A percentile compares a stretch with the other conserved stretches of the same genome.
Conservation (phyloP, 2,329 filamentous ascomycete species). For the Scedosporium apiospermum region DNA sequence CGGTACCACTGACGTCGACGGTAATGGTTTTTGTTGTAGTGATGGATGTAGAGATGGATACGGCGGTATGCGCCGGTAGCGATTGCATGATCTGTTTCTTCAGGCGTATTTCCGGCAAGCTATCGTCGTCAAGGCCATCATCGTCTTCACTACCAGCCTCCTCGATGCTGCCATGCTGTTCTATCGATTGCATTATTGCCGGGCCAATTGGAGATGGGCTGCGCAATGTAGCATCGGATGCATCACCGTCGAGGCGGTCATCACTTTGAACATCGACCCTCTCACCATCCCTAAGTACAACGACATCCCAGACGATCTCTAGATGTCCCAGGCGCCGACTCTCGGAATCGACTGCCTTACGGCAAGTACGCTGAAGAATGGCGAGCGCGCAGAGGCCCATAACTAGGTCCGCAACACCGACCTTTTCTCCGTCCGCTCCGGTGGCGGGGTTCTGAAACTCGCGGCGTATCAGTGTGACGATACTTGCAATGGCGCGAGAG, state of each 20-base stretch:
- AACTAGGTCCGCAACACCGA: slow-evolving; percentile 52
- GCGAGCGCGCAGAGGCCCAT: slow-evolving; percentile 51
- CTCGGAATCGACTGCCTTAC: slow-evolving; percentile 40
- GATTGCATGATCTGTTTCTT: slow-evolving; percentile 46
- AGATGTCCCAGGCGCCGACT: slow-evolving; percentile 35
- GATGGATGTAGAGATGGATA: slow-evolving; percentile 50
- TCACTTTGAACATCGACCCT: slow-evolving; percentile 44
- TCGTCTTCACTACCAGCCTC: slow-evolving; percentile 26
- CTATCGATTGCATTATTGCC: slow-evolving; percentile 12
- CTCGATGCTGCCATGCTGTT: slow-evolving; percentile 20
- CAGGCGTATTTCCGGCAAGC: slow-evolving; percentile 26
- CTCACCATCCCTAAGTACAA: slow-evolving; percentile 49
- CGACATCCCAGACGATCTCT: slow-evolving; percentile 57
- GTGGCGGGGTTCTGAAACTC: slow-evolving; percentile 57
- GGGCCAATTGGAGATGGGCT: neutral
- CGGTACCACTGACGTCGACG: slow-evolving; percentile 48
- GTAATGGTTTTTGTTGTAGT: slow-evolving; percentile 55
- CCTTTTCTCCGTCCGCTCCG: slow-evolving; percentile 46
- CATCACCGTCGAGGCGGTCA: slow-evolving; percentile 10
- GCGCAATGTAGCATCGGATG: neutral
- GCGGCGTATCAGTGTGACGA: slow-evolving; percentile 52
- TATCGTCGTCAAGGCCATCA: slow-evolving; percentile 29
- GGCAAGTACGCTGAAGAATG: slow-evolving; percentile 50
- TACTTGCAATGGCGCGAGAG: slow-evolving; percentile 56
- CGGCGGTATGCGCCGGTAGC: slow-evolving; percentile 44